Percentiles rank a stretch among this genome's conserved stretches.
Conservation (phyloP, 2,329 filamentous ascomycete species). For the Knoxdaviesia capensis region DNA sequence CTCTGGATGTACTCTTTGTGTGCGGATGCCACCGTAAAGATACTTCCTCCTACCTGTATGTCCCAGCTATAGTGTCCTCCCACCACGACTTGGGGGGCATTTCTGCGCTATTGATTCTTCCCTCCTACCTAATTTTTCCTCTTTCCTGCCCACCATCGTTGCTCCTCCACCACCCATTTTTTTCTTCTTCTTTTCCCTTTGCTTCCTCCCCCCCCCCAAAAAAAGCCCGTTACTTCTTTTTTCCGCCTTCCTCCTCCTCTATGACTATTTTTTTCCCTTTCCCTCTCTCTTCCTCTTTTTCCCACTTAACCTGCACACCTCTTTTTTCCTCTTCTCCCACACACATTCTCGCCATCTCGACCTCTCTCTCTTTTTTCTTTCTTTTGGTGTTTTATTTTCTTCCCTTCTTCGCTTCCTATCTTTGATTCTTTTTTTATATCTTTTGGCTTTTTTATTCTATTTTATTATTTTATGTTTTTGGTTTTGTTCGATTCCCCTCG, state of each 20-base stretch:
- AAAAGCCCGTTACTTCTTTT: conserved; percentile 1
- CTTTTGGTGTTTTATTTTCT: conserved; percentile 1
- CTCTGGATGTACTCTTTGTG: too few species aligned
- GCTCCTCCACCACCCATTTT: too few species aligned
- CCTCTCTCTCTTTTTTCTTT: not conserved
- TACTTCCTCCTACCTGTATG: too few species aligned
- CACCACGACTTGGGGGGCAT: too few species aligned
- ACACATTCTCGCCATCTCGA: not conserved
- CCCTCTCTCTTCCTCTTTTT: conserved; percentile 2
- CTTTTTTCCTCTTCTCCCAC: conserved; percentile 2
- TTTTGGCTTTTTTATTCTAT: not conserved
- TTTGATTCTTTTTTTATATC: not conserved
- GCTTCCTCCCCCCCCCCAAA: not conserved
- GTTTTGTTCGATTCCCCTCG: not conserved
- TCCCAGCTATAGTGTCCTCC: too few species aligned
- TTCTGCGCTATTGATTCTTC: too few species aligned
- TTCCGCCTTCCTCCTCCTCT: conserved; percentile 4
- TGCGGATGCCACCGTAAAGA: too few species aligned
- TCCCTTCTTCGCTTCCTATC: not conserved
- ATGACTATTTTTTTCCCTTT: conserved; percentile 3
- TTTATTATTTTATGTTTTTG: not conserved
- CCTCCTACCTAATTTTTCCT: not conserved
- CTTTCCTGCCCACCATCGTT: not conserved
- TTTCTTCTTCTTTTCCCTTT: too few species aligned
- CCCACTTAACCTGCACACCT: conserved; percentile 6